Base-by-base conservation (phyloP, 495 filamentous ascomycete genomes). In the Penicillium argentinense region DNA sequence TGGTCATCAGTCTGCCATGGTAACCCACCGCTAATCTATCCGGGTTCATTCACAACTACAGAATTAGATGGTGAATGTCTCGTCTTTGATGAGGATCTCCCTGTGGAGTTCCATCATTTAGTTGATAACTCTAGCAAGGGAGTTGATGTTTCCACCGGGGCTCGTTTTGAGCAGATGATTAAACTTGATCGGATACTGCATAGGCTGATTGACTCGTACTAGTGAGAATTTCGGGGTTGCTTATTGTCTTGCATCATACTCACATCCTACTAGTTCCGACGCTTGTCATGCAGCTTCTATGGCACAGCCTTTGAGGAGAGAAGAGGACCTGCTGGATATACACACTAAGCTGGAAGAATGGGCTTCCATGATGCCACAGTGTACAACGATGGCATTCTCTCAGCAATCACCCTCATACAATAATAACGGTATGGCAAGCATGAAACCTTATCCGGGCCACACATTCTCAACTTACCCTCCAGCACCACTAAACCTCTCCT, bases 1-100 rank as follows among this genome's bases (percentile, higher is more conserved):
- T 61, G 57, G 57, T 45, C 50, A 17, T 44, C 50, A 3, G 21
- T 61, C 4, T 50, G 46, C 29, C 57, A 57, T 54, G 57, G 57
- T 5, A 53, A 54, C 19, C 42, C 54, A 9, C 45, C 57, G 6
- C 50, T 54, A 38, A 57, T 61, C 21, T 27, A 33, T 14, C 40
- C 30, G 22, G 42, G 26, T 3, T 56, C 56, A 2, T 56, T 56
- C 19, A 36, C 29, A 13, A 33, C 29, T 7, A 13, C 12, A 12
- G 12, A 41, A 26, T 43, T 32, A 2, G 38, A 46, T 6, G 22
- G 51, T 16, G 48, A 48, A 12, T 52, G 53, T 16, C 25, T 53
- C 1, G 21, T 24, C 8, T 43, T 27, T 26, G 52, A 59, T 36
- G 51, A 59, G 38, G 23, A 59, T 9, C 17, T 36, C 21, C 12